A percentile compares a stretch with the other conserved stretches of the same genome.
phyloP scores from a whole-genome alignment of 208 protist genomes.

The Trichomonas tenax region DNA sequence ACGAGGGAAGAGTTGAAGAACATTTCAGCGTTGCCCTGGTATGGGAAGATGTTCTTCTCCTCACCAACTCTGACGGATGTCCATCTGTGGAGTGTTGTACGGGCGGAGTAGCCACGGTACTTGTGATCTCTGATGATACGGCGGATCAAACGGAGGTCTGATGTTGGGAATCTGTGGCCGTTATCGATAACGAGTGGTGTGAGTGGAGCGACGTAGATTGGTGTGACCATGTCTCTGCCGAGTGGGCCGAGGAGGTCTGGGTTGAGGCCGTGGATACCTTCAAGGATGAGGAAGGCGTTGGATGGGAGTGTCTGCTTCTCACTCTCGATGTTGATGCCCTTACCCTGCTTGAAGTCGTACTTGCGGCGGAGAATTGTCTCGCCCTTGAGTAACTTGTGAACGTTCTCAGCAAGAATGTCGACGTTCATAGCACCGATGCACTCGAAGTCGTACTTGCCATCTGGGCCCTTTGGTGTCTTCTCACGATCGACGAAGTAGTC shows the following conservation, averaged over 20 bases:
- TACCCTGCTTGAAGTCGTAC: not conserved
- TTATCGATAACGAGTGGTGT: not conserved
- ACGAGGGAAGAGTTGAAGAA: constrained; percentile 20
- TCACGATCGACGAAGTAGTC: not conserved
- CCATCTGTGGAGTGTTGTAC: not conserved
- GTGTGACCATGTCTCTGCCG: not conserved
- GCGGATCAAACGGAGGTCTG: not conserved
- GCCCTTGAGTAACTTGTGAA: not conserved
- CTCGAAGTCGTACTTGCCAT: not conserved
- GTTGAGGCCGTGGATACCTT: constrained; percentile 1
- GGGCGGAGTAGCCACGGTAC: not conserved
- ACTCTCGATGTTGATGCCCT: not conserved
- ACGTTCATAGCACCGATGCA: not conserved
- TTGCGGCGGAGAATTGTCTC: not conserved
- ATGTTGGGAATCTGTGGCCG: not conserved
- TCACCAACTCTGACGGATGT: not conserved
- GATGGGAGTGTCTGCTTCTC: not conserved
- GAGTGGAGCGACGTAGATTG: not conserved
- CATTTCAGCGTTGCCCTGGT: not conserved
- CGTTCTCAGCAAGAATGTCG: not conserved
- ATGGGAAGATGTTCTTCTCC: constrained; percentile 11
- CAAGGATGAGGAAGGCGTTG: not conserved
- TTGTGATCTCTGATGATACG: not conserved
- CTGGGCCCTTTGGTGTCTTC: not conserved
- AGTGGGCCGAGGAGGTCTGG: not conserved